Evolutionary conservation across 1,139 yeast genomes (phyloP).

Genomic region (Komagataea norvegica): DNA sequence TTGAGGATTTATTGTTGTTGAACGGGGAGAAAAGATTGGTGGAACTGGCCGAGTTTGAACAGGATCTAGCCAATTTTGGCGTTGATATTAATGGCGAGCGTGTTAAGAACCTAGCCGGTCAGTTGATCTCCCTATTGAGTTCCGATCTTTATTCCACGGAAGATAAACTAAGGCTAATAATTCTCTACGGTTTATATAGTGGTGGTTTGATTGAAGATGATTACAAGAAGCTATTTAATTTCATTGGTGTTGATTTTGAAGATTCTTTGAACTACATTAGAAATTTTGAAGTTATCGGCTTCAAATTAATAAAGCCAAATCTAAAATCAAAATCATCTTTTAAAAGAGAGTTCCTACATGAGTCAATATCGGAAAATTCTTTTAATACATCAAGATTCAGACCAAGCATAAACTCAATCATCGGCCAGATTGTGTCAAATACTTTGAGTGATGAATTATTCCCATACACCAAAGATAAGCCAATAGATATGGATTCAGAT

Average conservation of each 20-base stretch:
- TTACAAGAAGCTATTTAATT: slow-evolving; percentile 62
- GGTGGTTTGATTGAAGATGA: slow-evolving; percentile 81
- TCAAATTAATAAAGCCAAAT: slow-evolving; percentile 52
- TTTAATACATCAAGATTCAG: slow-evolving; percentile 74
- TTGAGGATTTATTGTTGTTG: slow-evolving; percentile 51
- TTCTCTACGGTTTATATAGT: slow-evolving; percentile 73
- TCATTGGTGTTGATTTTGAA: slow-evolving; percentile 63
- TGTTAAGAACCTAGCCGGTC: slow-evolving; percentile 61
- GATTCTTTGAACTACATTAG: slow-evolving; percentile 50
- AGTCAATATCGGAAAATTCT: slow-evolving; percentile 52
- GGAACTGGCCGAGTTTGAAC: slow-evolving; percentile 67
- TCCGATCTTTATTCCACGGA: slow-evolving; percentile 46
- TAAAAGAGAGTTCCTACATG: slow-evolving; percentile 52
- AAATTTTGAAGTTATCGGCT: slow-evolving; percentile 65
- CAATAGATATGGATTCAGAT: slow-evolving; percentile 41
- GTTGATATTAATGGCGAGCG: slow-evolving; percentile 65
- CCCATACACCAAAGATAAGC: slow-evolving; percentile 77
- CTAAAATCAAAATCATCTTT: slow-evolving; percentile 34
- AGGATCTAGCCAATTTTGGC: slow-evolving; percentile 72
- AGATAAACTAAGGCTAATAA: slow-evolving; percentile 74
- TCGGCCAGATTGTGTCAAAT: slow-evolving; percentile 39
- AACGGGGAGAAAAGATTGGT: slow-evolving; percentile 53
- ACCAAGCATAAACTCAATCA: slow-evolving; percentile 61
- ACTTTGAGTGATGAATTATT: slow-evolving; percentile 49
- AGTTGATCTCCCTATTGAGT: slow-evolving; percentile 54